Evolutionary conservation across 345 rosid species (phyloP), one percentile per base, ranked within the genome.

Genomic region (Citrus inodora): DNA sequence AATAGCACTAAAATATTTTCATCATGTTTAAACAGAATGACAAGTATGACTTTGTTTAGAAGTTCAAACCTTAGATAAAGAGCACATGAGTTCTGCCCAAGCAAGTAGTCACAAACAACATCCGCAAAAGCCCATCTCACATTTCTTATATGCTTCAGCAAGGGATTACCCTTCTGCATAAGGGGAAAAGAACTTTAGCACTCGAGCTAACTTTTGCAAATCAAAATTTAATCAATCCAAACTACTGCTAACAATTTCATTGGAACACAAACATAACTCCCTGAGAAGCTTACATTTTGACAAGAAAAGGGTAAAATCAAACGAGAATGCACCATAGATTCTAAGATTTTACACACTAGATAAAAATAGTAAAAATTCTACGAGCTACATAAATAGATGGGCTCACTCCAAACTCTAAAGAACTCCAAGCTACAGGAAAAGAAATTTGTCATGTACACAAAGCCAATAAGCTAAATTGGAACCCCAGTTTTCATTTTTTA

Each of bases 151-250:
- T 91, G 90, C 79, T 96, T 94, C 61, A 94, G 95, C 84, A 96
- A 87, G 14, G 98, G 97, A 77, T 94, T 94, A 32, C 99, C 99
- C 86, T 96, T 96, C 99, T 94, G 91, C 90, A 74, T 27, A 82
- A 78, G 53, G 48, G 67, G 55, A 73, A 62, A 68, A 51, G 25
- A 63, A 71, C 37, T 68, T 37, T 73, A 7, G 58, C 24, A 58
- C 28, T 67, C 74, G 21, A 28, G 7, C 63, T 46, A 63, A 51
- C 10, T 58, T n/a, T 35, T 37, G 14, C 11, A 64, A 64, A 37
- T 7, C n/a, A 40, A 40, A 46, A 79, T 46, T 9, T 30, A 46
- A 24, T 35, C 25, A 63, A 19, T 38, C 58, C 55, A 28, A 33
- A 14, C 7, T 1, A 2, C 32, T 63, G 7, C 32, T 32, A 53